These are phyloP conservation scores for Rosa hybrid DNA, from an alignment of 331 rosid genomes.

Conservation along the genomic window DNA sequence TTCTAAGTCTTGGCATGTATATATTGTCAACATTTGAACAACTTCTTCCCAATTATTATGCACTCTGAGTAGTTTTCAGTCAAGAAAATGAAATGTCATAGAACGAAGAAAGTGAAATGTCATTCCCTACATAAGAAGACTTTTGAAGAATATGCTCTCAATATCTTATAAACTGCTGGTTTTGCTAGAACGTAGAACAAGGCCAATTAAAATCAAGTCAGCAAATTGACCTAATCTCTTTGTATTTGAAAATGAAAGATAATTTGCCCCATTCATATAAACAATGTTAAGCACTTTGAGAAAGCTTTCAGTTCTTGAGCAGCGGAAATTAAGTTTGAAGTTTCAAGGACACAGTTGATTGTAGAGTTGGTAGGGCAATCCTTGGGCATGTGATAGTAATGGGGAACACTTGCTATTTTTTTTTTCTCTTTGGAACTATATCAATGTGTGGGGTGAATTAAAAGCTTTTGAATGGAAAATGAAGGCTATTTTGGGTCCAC, in stretches of 20 bases:
- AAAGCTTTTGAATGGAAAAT: slow-evolving; percentile 28
- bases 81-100: slow-evolving; percentile 16
- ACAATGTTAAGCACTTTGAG: slow-evolving; percentile 10
- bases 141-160: not conserved
- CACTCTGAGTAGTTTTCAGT: not conserved
- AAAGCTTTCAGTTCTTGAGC: slow-evolving; percentile 54
- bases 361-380: slow-evolving; percentile 30
- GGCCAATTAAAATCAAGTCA: not conserved
- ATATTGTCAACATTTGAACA: not conserved
- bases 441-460: slow-evolving; percentile 23
- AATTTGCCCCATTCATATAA: not conserved
- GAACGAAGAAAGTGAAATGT: slow-evolving; percentile 11
- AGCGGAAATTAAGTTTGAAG: slow-evolving; percentile 35
- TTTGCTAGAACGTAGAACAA: not conserved
- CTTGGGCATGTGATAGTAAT: slow-evolving; percentile 30
- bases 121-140: not conserved
- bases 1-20: not conserved
- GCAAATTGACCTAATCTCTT: not conserved
- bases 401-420: slow-evolving; percentile 19
- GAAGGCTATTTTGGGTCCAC: slow-evolving; percentile 29
- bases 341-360: slow-evolving; percentile 16
- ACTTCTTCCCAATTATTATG: slow-evolving; percentile 18
- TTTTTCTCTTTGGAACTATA: not conserved
- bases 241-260: not conserved
- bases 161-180: not conserved